Percentiles rank a stretch among this genome's conserved stretches.
phyloP scores from a whole-genome alignment of 2,329 filamentous ascomycete species.

The Exophiala sp. region DNA sequence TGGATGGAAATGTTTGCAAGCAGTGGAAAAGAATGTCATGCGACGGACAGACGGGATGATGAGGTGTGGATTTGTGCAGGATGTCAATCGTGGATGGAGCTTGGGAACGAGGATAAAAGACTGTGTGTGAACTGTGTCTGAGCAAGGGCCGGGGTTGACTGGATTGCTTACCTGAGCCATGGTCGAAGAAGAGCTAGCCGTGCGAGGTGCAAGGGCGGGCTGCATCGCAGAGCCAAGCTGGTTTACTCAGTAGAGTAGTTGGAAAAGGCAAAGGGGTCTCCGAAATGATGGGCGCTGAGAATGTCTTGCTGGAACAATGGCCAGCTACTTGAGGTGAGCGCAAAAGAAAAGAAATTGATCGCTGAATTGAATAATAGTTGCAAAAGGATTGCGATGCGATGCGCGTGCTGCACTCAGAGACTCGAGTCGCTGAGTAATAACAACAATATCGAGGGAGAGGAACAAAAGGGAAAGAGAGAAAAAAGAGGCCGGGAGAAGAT shows the following conservation, averaged over 20 bases:
- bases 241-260: slow-evolving; percentile 5
- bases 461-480: slow-evolving; percentile 2
- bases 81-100: not conserved
- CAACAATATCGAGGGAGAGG: not conserved
- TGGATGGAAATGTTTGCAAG: not conserved
- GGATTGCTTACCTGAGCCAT: slow-evolving; percentile 27
- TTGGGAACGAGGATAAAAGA: not conserved
- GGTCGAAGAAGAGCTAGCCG: slow-evolving; percentile 20
- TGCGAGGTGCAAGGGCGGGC: slow-evolving; percentile 22
- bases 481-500: slow-evolving; percentile 13
- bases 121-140: slow-evolving; percentile 3
- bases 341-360: not conserved
- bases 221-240: slow-evolving; percentile 16
- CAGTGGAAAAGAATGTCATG: slow-evolving; percentile 3
- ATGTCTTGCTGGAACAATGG: no score
- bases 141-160: slow-evolving; percentile 19
- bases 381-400: not conserved
- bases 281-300: no score
- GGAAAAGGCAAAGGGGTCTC: not conserved
- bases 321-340: no score
- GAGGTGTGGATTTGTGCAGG: slow-evolving; percentile 2
- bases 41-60: slow-evolving; percentile 11
- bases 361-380: not conserved
- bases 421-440: slow-evolving; percentile 17
- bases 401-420: not conserved